Evolutionary conservation across 441 rosid genomes (phyloP), one percentile per base, ranked within the genome.

Genomic region (Breynia disticha): DNA sequence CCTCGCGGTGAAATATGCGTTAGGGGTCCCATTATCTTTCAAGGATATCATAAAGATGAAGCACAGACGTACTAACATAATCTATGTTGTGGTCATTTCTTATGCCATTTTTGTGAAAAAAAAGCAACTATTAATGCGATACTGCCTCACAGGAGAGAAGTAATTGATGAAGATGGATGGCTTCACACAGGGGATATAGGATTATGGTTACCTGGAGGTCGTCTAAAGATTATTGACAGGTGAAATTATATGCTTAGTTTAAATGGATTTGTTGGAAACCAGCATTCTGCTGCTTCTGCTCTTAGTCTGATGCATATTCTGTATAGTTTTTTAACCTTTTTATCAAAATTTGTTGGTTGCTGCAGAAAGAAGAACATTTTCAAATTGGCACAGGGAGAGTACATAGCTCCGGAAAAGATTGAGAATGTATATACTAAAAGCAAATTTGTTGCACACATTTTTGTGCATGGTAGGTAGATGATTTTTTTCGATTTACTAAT

Each of bases 361-460:
- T 41, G 46, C 73, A 93, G 99, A 83, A 93, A 93, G 71, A 93
- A 93, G 82, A 93, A 93, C 72, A 93, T 93, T 67, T 93, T 93
- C 72, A 93, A 93, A 73, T 68, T 93, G 78, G 95, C 99, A 12
- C 99, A 93, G 53, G 99, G 99, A n/a, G 99, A 93, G 76, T 93
- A 89, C 67, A 86, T 93, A 62, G 99, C 99, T 57, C 96, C 99
- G 1, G 99, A 93, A 82, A 93, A 89, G 76, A 78, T 93, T 20
- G 97, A 93, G 82, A 93, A 84, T 70, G 93, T 81, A 22, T 86
- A 89, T 72, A 76, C 89, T 16, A 93, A 86, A 59, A 84, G 95
- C 93, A 75, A 73, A 66, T 93, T 84, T 72, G 72, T 89, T 37
- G 67, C 69, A 56, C 97, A 89, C 53, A 86, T 96, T 78, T 93